Evolutionary conservation across 2,329 filamentous ascomycete species (phyloP).

Genomic region (Sporothrix dimorphospora): DNA sequence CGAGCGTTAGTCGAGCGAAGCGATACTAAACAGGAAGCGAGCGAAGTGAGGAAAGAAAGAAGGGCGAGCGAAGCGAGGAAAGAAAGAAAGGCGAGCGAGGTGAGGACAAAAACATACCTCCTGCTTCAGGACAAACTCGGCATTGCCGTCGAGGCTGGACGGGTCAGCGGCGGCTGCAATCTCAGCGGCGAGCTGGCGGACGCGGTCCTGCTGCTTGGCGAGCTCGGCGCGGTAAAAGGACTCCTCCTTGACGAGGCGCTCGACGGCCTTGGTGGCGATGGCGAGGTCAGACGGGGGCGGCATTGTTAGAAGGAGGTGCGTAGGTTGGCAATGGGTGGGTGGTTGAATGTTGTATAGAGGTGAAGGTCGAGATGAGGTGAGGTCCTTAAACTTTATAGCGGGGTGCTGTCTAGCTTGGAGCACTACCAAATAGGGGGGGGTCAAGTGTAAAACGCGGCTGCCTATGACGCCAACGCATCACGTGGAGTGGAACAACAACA

Average conservation of each 20-base stretch:
- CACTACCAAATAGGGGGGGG: slow-evolving; percentile 8
- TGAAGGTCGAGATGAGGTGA: neutral
- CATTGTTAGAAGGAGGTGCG: slow-evolving; percentile 59
- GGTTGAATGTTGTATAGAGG: neutral
- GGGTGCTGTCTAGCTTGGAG: slow-evolving; percentile 5
- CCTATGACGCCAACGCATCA: slow-evolving; percentile 19
- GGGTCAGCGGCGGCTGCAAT: slow-evolving; percentile 49
- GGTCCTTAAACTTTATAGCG: neutral
- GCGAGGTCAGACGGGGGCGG: slow-evolving; percentile 73
- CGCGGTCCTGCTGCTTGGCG: slow-evolving; percentile 70
- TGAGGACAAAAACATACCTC: slow-evolving; percentile 63
- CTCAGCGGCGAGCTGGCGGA: slow-evolving; percentile 69
- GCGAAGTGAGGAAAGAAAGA: slow-evolving; percentile 16
- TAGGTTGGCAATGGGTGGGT: neutral
- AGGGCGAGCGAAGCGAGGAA: slow-evolving; percentile 10
- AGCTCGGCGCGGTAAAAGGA: slow-evolving; percentile 87
- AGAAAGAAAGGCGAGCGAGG: neutral
- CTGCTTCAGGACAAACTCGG: slow-evolving; percentile 78
- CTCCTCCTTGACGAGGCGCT: slow-evolving; percentile 89
- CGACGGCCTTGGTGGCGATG: slow-evolving; percentile 78
- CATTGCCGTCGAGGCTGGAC: slow-evolving; percentile 68
- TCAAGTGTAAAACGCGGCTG: neutral
- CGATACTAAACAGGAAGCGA: too few relatives aligned
- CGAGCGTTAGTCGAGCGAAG: neutral
- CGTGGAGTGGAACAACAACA: slow-evolving; percentile 7